These are phyloP conservation scores for Knoxdaviesia proteae DNA, from an alignment of 2,329 filamentous ascomycete genomes.

Conservation along the genomic window DNA sequence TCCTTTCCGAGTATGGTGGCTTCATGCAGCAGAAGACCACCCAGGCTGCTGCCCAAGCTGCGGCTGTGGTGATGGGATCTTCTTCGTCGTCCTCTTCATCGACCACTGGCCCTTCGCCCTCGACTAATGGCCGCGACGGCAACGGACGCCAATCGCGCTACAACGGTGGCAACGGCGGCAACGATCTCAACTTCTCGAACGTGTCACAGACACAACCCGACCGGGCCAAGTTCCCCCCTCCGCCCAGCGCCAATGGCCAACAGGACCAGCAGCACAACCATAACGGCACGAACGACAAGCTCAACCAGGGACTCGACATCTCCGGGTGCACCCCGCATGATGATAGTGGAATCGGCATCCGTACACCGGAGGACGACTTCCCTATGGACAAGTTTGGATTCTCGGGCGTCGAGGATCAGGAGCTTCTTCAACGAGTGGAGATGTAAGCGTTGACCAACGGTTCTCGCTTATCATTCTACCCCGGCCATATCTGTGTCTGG, in stretches of 20 bases:
- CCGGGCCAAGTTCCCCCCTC: neutral
- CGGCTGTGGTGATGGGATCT: too few species aligned
- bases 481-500: too few species aligned
- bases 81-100: too few species aligned
- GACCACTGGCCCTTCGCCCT: too few species aligned
- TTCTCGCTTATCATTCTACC: too few species aligned
- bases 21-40: slow-evolving; percentile 46
- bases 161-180: slow-evolving; percentile 19
- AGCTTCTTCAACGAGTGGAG: slow-evolving; percentile 1
- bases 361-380: slow-evolving; percentile 45
- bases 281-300: too few species aligned
- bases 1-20: slow-evolving; percentile 74
- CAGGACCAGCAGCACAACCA: too few species aligned
- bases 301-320: too few species aligned
- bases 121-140: slow-evolving; percentile 5
- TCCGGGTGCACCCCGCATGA: slow-evolving; percentile 24
- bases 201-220: slow-evolving; percentile 26
- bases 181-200: slow-evolving; percentile 22
- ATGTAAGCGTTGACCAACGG: too few species aligned
- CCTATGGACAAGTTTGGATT: slow-evolving; percentile 37
- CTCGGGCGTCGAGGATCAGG: slow-evolving; percentile 14
- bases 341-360: slow-evolving; percentile 56
- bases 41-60: slow-evolving; percentile 7
- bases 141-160: slow-evolving; percentile 12
- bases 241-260: too few species aligned